Evolutionary conservation across 345 rosid genomes (phyloP), one percentile per base, ranked within the genome.

Genomic region (Eutrema japonicum): DNA sequence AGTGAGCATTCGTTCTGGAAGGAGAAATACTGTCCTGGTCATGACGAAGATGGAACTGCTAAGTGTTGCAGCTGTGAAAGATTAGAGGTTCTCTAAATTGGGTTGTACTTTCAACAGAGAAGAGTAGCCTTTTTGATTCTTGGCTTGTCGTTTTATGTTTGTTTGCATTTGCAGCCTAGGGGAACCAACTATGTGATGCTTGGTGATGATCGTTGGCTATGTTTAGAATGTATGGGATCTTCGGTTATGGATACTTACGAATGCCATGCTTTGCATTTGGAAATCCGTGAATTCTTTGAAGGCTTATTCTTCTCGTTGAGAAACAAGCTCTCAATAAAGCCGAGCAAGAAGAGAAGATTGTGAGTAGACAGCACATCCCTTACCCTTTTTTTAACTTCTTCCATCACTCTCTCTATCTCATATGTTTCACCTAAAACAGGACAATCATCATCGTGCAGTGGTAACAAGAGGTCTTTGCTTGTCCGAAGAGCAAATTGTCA

Each of bases 381-480:
- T 27, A 3, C 10, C 4, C 2, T 22, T 22, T 54, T 27, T 16
- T 16, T 12, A 41, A 29, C 50, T 59, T 26, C 36, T 40, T 38
- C 51, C 8, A 54, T 74, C 45, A 3, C 16, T 43, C 50, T 65
- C 10, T 54, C 32, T 36, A 27, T 4, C 66, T 64, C 66, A 30
- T 42, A 62, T 60, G 30, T 60, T 64, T 33, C 13, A 18, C 12
- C 11, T 0, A 27, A 69, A 36, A 10, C 71, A 91, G 98, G 96
- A 88, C 54, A 81, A 89, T 75, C 92, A 78, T 67, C 92, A 78
- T 67, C 85, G 84, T 83, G 77, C 79, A 35, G 82, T 84, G 0
- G 93, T 88, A 80, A 91, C 97, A 7, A 88, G 98, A 82, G 98
- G 97, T 68, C 83, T 91, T 26, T 94, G 98, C 83, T 57, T 94